Conservation (phyloP, 331 rosid species). For the Acacia pycnantha region DNA sequence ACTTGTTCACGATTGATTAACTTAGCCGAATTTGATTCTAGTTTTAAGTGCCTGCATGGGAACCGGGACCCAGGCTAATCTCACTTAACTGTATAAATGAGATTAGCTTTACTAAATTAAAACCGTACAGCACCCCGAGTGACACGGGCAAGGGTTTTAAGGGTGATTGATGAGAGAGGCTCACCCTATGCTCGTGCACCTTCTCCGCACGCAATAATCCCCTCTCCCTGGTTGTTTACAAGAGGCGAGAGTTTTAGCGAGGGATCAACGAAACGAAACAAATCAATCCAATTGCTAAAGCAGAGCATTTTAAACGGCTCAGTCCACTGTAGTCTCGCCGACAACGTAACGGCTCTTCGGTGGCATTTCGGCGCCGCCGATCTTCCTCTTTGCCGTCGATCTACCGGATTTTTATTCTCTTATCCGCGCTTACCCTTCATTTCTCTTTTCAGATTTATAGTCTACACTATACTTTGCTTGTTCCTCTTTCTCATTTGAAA, state of each 20-base stretch:
- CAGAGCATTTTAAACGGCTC: constrained; percentile 39
- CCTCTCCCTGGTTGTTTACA: not conserved
- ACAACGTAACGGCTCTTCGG: constrained; percentile 43
- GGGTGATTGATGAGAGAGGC: not conserved
- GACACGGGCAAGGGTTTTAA: not conserved
- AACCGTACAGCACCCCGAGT: not conserved
- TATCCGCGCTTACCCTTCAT: not conserved
- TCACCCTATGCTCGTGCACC: not conserved
- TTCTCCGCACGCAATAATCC: not conserved
- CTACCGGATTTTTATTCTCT: not conserved
- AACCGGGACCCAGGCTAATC: not conserved
- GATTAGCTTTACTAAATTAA: not conserved
- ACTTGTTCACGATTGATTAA: too few species aligned
- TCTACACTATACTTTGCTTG: constrained; percentile 9
- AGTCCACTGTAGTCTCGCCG: constrained; percentile 29
- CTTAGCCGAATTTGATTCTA: not conserved
- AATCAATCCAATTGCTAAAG: not conserved
- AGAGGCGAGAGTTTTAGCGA: not conserved
- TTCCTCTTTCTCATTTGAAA: constrained; percentile 3
- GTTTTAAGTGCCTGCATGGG: not conserved
- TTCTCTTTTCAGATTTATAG: constrained; percentile 27
- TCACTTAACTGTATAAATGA: not conserved
- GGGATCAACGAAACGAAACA: not conserved
- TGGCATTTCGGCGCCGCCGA: constrained; percentile 33
- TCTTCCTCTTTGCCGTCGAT: constrained; percentile 28